These are phyloP conservation scores for Ormosia semicastrata DNA, from an alignment of 306 rosid genomes.

Conservation along the genomic window DNA sequence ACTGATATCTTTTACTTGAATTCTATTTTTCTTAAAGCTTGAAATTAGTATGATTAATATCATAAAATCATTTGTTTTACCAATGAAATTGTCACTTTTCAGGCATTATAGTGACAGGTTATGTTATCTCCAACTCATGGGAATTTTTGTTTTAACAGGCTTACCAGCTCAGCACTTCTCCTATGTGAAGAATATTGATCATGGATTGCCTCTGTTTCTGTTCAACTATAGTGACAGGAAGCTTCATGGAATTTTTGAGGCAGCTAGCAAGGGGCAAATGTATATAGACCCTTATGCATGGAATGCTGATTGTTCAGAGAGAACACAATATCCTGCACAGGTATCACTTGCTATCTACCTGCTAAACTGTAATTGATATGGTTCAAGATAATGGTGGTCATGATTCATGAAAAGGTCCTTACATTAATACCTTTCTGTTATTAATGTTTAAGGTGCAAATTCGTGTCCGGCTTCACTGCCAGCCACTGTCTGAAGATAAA, in stretches of 20 bases:
- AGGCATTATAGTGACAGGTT: not conserved
- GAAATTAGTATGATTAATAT: not conserved
- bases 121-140: slow-evolving; percentile 11
- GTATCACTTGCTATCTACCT: slow-evolving; percentile 33
- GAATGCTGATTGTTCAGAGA: slow-evolving; percentile 58
- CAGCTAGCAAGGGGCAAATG: slow-evolving; percentile 68
- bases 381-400: not conserved
- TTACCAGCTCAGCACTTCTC: slow-evolving; percentile 66
- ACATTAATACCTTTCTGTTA: not conserved
- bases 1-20: not conserved
- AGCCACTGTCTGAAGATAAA: slow-evolving; percentile 62
- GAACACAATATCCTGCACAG: slow-evolving; percentile 86
- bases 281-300: slow-evolving; percentile 85
- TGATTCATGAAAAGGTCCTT: not conserved
- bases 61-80: not conserved
- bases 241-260: slow-evolving; percentile 86
- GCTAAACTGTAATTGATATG: not conserved
- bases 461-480: slow-evolving; percentile 56
- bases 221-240: slow-evolving; percentile 79
- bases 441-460: slow-evolving; percentile 53
- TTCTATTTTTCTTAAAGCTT: not conserved
- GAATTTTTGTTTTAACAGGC: slow-evolving; percentile 47
- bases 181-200: slow-evolving; percentile 75
- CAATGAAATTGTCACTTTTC: not conserved
- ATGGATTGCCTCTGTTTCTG: slow-evolving; percentile 79